Base-by-base conservation (phyloP, 495 filamentous ascomycete species). In the Aspergillus nidulans region DNA sequence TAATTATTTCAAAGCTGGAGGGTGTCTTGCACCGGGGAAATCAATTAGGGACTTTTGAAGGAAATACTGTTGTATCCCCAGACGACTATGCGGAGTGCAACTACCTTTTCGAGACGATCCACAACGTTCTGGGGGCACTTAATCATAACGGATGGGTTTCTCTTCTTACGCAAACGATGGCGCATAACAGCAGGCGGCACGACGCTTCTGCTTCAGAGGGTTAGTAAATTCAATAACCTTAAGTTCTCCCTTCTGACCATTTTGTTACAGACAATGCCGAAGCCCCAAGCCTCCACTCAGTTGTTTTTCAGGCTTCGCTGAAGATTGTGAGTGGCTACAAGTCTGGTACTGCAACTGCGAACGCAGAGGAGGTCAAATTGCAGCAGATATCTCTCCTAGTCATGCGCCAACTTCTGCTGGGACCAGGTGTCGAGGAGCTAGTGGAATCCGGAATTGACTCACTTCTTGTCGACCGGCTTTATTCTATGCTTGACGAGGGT, bases 81-180 rank as follows among this genome's bases (percentile, higher is more conserved):
- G 84, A 90, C 59, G 88, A 94, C 60, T 76, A 90, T 39, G 85
- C 86, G 54, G 77, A 92, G 49, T 89, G 82, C 55, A 72, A 86
- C 12, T 95, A 97, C 65, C 85, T 94, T 61, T 66, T 96, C 15
- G 84, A 83, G 57, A 87, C 86, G 2, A 68, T 94, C 0, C 85
- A 84, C 15, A 89, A 88, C 57, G 72, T 92, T 28, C 71, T 95
- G 32, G 66, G 68, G n/a, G 60, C 66, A 1, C 69, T 77, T 53
- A 70, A 69, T 8, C 73, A 76, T 15, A 71, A 64, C 45, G 75
- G 73, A 21, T 77, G 75, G 75, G 56, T 71, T 19, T 62, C 60
- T 16, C 61, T 77, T 45, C 58, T 77, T 12, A 71, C 64, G 3
- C 68, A 75, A 45, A 61, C 70, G 24, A 38, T 69, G 21, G 51